Evolutionary conservation across 768 basidiomycete genomes (phyloP).

Genomic region (Russula ochroleuca): DNA sequence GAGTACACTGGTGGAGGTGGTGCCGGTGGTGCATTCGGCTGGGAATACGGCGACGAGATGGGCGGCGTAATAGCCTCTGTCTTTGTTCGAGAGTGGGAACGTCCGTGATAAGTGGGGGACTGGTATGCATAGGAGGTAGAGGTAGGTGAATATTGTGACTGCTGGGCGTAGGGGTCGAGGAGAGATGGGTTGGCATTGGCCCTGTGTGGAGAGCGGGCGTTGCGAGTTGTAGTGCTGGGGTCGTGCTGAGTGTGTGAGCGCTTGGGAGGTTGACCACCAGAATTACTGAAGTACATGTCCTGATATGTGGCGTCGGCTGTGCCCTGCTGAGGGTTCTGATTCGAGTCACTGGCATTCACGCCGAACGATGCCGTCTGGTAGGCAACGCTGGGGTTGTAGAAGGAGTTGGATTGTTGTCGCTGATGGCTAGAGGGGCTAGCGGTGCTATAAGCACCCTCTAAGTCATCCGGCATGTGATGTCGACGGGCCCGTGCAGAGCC

Average conservation of each 20-base stretch:
- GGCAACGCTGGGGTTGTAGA: conserved; percentile 54
- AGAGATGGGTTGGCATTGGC: conserved; percentile 42
- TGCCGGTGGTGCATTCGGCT: conserved; percentile 40
- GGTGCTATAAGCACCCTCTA: conserved; percentile 50
- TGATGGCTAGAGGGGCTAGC: conserved; percentile 41
- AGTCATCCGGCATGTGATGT: conserved; percentile 66
- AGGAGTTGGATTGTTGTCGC: conserved; percentile 38
- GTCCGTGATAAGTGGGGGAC: conserved; percentile 40
- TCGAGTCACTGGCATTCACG: conserved; percentile 30
- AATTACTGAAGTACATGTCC: conserved; percentile 60
- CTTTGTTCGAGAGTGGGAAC: conserved; percentile 53
- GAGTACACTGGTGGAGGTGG: conserved; percentile 40
- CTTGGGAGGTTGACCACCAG: conserved; percentile 49
- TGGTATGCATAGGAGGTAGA: conserved; percentile 47
- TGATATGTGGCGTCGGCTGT: conserved; percentile 43
- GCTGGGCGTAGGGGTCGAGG: conserved; percentile 67
- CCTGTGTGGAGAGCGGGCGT: conserved; percentile 61
- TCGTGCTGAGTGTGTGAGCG: conserved; percentile 54
- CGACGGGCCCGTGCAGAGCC: conserved; percentile 50
- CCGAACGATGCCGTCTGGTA: conserved; percentile 51
- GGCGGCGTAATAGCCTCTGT: conserved; percentile 28
- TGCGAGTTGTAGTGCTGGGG: conserved; percentile 43
- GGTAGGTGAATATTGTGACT: conserved; percentile 62
- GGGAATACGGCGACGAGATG: conserved; percentile 54
- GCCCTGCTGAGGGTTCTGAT: conserved; percentile 35